phyloP scores from a whole-genome alignment of 2,329 filamentous ascomycete genomes.

The Lizonia empirigonia region DNA sequence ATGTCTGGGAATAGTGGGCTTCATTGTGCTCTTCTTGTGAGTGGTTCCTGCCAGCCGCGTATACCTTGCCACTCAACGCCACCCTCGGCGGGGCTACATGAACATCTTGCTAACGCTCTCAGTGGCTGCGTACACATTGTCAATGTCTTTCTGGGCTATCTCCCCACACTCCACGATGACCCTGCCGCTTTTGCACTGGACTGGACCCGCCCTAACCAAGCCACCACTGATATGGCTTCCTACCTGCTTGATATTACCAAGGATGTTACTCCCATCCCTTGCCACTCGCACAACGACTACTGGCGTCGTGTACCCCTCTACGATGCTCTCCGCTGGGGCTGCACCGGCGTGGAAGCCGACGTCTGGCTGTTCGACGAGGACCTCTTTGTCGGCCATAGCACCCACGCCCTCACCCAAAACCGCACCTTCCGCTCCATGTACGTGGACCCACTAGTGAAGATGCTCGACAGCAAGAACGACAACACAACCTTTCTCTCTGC shows the following conservation, averaged over 20 bases:
- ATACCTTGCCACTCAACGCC: constrained; percentile 1
- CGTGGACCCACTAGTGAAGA: constrained; percentile 56
- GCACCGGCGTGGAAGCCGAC: constrained; percentile 62
- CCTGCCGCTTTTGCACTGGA: constrained; percentile 36
- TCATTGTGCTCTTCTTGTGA: constrained; percentile 44
- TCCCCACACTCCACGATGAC: constrained; percentile 47
- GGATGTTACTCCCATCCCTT: constrained; percentile 57
- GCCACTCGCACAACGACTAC: constrained; percentile 66
- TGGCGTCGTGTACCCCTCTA: constrained; percentile 61
- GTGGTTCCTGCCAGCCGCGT: constrained; percentile 20
- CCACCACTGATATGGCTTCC: constrained; percentile 39
- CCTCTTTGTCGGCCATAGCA: constrained; percentile 62
- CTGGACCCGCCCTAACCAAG: constrained; percentile 51
- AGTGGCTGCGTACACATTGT: constrained; percentile 52
- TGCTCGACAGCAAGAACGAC: constrained; percentile 58
- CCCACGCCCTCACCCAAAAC: constrained; percentile 52
- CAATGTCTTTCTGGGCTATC: constrained; percentile 47
- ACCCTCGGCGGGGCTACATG: neutral
- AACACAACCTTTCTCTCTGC: constrained; percentile 41
- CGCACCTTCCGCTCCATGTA: constrained; percentile 60
- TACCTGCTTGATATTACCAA: constrained; percentile 57
- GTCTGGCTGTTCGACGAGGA: constrained; percentile 61
- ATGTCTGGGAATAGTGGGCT: constrained; percentile 26
- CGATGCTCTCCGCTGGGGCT: constrained; percentile 61
- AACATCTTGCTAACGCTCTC: constrained; percentile 20